These are phyloP conservation scores for Pachysandra terminalis DNA, from an alignment of 164 flowering plant genomes.

Conservation along the genomic window DNA sequence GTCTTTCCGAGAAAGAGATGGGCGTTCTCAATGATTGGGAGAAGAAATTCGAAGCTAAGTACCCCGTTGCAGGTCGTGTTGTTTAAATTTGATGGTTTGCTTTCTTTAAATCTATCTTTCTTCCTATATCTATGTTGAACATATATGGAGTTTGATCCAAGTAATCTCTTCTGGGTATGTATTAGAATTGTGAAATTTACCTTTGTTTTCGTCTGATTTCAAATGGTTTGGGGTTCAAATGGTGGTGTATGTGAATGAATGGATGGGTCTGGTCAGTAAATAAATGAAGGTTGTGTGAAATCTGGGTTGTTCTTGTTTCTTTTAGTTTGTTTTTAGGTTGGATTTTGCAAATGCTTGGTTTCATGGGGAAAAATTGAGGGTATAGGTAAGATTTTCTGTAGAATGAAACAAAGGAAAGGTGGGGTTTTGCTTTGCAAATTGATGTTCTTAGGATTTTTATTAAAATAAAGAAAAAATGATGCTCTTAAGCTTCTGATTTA, in stretches of 20 bases:
- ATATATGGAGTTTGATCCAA: not conserved
- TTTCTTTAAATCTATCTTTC: not conserved
- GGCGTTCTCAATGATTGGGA: conserved; percentile 88
- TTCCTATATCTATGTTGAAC: not conserved
- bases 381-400: not conserved
- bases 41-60: conserved; percentile 94
- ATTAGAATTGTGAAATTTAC: not conserved
- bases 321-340: not conserved
- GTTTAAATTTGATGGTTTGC: conserved; percentile 10
- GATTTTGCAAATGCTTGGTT: not conserved
- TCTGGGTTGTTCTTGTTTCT: not conserved
- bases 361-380: not conserved
- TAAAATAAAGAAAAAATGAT: not conserved
- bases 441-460: not conserved
- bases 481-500: not conserved
- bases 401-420: not conserved
- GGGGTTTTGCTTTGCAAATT: not conserved
- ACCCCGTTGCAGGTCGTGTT: conserved; percentile 80
- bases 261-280: not conserved
- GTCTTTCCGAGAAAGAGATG: conserved; percentile 80
- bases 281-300: conserved; percentile 15
- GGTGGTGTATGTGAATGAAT: conserved; percentile 1
- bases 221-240: not conserved
- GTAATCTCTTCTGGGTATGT: conserved; percentile 1
- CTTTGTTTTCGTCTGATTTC: not conserved